Evolutionary conservation across 306 rosid species (phyloP).

Genomic region (Vigna hirtella): DNA sequence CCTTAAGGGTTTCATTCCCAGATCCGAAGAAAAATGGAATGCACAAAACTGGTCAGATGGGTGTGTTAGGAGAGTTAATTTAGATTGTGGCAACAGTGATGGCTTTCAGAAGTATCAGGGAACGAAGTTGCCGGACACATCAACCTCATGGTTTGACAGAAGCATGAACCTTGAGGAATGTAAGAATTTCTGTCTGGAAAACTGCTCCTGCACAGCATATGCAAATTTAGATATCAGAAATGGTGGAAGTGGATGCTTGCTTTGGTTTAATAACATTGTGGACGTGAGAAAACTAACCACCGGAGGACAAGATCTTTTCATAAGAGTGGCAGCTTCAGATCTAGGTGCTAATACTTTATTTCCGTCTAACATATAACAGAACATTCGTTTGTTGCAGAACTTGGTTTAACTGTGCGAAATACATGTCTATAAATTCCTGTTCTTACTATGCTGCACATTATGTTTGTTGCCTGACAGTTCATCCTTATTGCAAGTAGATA

Average conservation of each 20-base stretch:
- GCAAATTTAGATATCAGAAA: too few species aligned
- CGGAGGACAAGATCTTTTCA: conserved; percentile 52
- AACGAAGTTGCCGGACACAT: conserved; percentile 40
- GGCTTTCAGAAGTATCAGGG: conserved; percentile 18
- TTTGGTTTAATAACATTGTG: conserved; percentile 50
- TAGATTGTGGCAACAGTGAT: conserved; percentile 38
- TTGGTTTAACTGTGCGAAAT: too few species aligned
- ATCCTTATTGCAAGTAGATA: background rate
- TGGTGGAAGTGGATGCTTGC: conserved; percentile 55
- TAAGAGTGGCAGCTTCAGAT: conserved; percentile 48
- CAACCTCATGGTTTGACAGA: conserved; percentile 42
- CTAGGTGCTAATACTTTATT: conserved; percentile 36
- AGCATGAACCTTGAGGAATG: conserved; percentile 44
- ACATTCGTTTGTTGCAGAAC: background rate
- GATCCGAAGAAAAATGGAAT: conserved; percentile 37
- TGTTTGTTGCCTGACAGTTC: background rate
- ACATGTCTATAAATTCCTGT: background rate
- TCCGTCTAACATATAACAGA: background rate
- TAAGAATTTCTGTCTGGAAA: conserved; percentile 39
- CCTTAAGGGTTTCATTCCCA: conserved; percentile 47
- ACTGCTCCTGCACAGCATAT: conserved; percentile 42
- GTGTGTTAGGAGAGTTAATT: conserved; percentile 38
- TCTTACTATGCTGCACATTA: conserved; percentile 7
- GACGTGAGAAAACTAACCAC: conserved; percentile 34
- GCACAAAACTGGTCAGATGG: conserved; percentile 44